Evolutionary conservation across 768 basidiomycete genomes (phyloP).

Genomic region (Panellus pusillus): DNA sequence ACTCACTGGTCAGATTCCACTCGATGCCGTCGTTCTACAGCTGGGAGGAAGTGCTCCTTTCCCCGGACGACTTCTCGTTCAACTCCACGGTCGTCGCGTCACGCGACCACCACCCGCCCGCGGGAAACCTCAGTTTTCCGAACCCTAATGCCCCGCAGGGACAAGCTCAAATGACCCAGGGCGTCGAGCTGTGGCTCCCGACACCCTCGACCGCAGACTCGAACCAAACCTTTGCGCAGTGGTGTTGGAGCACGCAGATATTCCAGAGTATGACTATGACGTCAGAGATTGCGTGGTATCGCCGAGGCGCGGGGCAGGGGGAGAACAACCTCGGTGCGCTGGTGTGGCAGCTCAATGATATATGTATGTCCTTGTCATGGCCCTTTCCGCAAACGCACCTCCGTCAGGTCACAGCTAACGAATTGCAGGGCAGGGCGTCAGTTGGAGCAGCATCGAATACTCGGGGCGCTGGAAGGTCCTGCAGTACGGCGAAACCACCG

Average conservation of each 20-base stretch:
- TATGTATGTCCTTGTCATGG: conserved; percentile 30
- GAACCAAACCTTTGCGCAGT: conserved; percentile 62
- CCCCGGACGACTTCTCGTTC: conserved; percentile 53
- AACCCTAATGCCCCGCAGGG: conserved; percentile 56
- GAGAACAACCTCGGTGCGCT: conserved; percentile 61
- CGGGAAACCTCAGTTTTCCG: conserved; percentile 51
- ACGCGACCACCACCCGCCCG: conserved; percentile 56
- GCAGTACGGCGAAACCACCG: conserved; percentile 47
- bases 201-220: conserved; percentile 46
- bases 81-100: conserved; percentile 58
- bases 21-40: conserved; percentile 64
- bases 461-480: conserved; percentile 62
- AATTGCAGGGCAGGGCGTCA: conserved; percentile 43
- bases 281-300: conserved; percentile 60
- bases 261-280: conserved; percentile 62
- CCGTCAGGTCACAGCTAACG: no score
- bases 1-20: conserved; percentile 44
- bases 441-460: conserved; percentile 57
- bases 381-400: no score
- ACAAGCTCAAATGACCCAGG: conserved; percentile 51
- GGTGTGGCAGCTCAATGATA: conserved; percentile 62
- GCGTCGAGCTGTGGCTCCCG: conserved; percentile 56
- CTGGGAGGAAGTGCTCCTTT: conserved; percentile 56
- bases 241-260: conserved; percentile 63
- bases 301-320: conserved; percentile 55